These are phyloP conservation scores for Zalerion maritima DNA, from an alignment of 495 filamentous ascomycete species.

Conservation along the genomic window DNA sequence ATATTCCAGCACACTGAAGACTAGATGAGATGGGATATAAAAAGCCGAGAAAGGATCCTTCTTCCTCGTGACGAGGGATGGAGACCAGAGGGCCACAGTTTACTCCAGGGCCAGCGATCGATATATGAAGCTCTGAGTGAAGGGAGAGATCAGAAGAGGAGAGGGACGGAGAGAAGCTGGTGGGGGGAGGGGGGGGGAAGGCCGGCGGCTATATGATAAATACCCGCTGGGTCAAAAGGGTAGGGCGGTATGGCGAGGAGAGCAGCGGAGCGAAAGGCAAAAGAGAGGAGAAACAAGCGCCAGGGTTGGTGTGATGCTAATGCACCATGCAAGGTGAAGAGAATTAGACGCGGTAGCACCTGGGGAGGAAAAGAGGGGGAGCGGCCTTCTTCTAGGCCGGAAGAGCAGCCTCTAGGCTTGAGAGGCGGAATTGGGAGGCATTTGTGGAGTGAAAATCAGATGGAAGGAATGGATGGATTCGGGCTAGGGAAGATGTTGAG, in stretches of 20 bases:
- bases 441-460: too few species aligned
- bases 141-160: conserved; percentile 14
- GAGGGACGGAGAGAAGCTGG: conserved; percentile 11
- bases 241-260: conserved; percentile 1
- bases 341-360: conserved; percentile 9
- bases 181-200: conserved; percentile 7
- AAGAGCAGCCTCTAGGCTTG: too few species aligned
- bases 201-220: conserved; percentile 17
- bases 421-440: too few species aligned
- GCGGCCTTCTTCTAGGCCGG: too few species aligned
- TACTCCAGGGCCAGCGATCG: conserved; percentile 7
- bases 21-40: too few species aligned
- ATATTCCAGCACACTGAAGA: too few species aligned
- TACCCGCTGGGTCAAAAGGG: conserved; percentile 19
- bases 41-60: too few species aligned
- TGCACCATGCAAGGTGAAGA: conserved; percentile 1
- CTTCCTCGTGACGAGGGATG: too few species aligned
- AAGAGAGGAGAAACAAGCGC: conserved; percentile 7
- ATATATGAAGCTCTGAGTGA: conserved; percentile 11
- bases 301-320: conserved; percentile 5
- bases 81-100: background rate
- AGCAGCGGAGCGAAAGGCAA: background rate
- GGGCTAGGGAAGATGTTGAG: too few species aligned
- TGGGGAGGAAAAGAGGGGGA: conserved; percentile 1
- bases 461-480: too few species aligned